These are phyloP conservation scores for Colletotrichum agaves DNA, from an alignment of 2,329 filamentous ascomycete genomes.

Conservation along the genomic window DNA sequence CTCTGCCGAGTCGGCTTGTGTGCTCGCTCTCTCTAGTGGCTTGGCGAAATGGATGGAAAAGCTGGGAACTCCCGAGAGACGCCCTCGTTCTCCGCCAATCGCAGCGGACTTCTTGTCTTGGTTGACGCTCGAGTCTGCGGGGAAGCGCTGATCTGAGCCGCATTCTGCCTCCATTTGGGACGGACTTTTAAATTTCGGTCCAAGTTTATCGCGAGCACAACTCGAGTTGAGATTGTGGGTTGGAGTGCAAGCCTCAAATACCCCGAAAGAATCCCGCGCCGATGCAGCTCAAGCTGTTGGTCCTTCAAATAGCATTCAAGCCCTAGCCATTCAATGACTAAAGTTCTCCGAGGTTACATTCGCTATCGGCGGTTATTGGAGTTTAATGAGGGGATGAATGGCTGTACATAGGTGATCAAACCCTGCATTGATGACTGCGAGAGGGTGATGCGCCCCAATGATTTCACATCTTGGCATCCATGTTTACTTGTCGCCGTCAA, in stretches of 20 bases:
- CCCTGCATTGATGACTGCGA: background rate
- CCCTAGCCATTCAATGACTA: background rate
- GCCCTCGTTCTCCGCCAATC: slow-evolving; percentile 9
- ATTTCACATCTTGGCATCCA: background rate
- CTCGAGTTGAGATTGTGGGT: background rate
- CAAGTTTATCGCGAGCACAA: slow-evolving; percentile 27
- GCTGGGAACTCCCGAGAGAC: slow-evolving; percentile 15
- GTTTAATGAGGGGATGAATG: background rate
- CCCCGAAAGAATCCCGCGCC: background rate
- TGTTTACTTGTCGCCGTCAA: no score
- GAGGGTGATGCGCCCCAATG: slow-evolving; percentile 1
- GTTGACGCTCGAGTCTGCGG: slow-evolving; percentile 10
- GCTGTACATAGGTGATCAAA: background rate
- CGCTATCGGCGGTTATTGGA: background rate
- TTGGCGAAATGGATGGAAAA: slow-evolving; percentile 20
- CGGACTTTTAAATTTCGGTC: slow-evolving; percentile 1
- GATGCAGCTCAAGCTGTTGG: background rate
- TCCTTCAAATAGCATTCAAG: background rate
- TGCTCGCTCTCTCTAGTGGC: slow-evolving; percentile 25
- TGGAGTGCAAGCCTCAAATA: background rate
- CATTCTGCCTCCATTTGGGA: slow-evolving; percentile 1
- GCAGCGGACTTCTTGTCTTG: background rate
- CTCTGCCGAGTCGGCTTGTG: slow-evolving; percentile 4
- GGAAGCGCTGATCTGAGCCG: slow-evolving; percentile 15
- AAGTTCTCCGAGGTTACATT: background rate